These are phyloP conservation scores for Quercus mongolica DNA, from an alignment of 306 rosid genomes.

Conservation along the genomic window DNA sequence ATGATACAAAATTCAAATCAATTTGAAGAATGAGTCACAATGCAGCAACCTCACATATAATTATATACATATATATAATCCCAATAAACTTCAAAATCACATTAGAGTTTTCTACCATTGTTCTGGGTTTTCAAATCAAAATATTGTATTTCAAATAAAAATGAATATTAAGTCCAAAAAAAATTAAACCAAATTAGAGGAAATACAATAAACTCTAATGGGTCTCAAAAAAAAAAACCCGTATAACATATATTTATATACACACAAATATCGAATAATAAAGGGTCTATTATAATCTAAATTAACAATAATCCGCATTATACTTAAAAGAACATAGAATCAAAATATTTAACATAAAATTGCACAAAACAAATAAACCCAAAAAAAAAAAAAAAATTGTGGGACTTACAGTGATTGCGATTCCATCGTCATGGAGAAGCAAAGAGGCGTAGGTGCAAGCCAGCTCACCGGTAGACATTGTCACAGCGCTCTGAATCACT, in stretches of 20 bases:
- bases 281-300: not conserved
- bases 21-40: not conserved
- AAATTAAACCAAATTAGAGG: not conserved
- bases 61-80: not conserved
- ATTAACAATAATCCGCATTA: too few relatives aligned
- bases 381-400: not conserved
- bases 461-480: constrained; percentile 53
- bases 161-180: too few relatives aligned
- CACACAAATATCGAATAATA: not conserved
- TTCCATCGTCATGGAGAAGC: constrained; percentile 67
- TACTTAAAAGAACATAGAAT: too few relatives aligned
- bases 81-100: not conserved
- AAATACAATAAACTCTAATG: not conserved
- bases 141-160: too few relatives aligned
- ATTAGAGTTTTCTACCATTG: too few relatives aligned
- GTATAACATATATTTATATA: too few relatives aligned
- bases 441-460: constrained; percentile 57
- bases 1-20: too few relatives aligned
- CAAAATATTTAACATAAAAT: not conserved
- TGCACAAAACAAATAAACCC: not conserved
- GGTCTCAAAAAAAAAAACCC: not conserved
- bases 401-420: constrained; percentile 56
- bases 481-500: not conserved
- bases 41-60: not conserved
- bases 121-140: too few relatives aligned